Evolutionary conservation across 75 land plant species (phyloP).

Genomic region (Pinus taeda): DNA sequence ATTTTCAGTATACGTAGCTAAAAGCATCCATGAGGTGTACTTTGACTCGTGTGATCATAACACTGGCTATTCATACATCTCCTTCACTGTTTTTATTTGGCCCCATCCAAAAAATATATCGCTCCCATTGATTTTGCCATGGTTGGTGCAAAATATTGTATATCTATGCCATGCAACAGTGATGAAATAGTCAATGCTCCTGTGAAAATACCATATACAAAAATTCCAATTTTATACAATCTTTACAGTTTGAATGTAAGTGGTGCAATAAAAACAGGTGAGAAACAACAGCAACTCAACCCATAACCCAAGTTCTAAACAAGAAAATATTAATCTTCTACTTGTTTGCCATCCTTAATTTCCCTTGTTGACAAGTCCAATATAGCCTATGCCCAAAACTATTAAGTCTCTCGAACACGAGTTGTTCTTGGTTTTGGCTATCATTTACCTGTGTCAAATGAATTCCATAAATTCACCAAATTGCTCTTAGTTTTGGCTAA

Average conservation of each 20-base stretch:
- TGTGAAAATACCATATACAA: background rate
- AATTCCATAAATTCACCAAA: background rate
- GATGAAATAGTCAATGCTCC: background rate
- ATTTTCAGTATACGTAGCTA: background rate
- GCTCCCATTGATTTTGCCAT: background rate
- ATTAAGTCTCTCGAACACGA: background rate
- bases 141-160: background rate
- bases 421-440: background rate
- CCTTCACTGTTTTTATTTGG: background rate
- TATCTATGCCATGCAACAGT: background rate
- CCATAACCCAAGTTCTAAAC: background rate
- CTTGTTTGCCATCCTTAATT: background rate
- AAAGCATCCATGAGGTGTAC: background rate
- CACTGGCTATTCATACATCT: constrained; percentile 2
- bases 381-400: background rate
- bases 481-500: background rate
- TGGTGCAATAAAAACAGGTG: background rate
- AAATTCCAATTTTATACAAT: background rate
- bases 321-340: background rate
- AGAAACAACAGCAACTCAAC: background rate
- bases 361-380: constrained; percentile 2
- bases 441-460: constrained; percentile 4
- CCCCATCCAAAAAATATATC: background rate
- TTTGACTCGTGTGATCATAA: background rate
- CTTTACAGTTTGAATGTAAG: constrained; percentile 3